Conservation (phyloP, 2,329 filamentous ascomycete genomes). For the Daldinia sp. region DNA sequence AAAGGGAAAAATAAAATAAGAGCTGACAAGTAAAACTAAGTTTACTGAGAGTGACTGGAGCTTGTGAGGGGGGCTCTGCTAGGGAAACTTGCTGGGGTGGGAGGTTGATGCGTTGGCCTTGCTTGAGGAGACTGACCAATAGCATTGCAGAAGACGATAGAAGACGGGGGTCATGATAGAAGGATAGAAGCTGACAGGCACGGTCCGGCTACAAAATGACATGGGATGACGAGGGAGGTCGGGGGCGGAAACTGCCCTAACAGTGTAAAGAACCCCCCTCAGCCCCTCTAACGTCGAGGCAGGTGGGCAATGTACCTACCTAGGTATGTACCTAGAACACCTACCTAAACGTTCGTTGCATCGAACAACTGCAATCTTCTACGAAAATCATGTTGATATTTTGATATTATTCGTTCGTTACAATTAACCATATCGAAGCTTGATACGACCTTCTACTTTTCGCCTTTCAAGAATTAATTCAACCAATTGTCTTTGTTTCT, state of each 20-base stretch:
- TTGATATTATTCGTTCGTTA: slow-evolving; percentile 2
- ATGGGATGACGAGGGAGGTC: slow-evolving; percentile 31
- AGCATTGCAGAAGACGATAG: slow-evolving; percentile 2
- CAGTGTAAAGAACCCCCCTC: background rate
- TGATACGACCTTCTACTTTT: slow-evolving; percentile 18
- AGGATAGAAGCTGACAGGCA: slow-evolving; percentile 42
- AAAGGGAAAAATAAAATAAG: slow-evolving; percentile 33
- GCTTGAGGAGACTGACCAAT: slow-evolving; percentile 46
- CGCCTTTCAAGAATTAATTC: background rate
- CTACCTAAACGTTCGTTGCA: background rate
- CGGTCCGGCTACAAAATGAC: slow-evolving; percentile 38
- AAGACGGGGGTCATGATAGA: slow-evolving; percentile 37
- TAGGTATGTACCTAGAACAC: background rate
- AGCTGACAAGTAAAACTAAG: slow-evolving; percentile 39
- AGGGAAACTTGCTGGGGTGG: slow-evolving; percentile 33
- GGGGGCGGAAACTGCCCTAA: slow-evolving; percentile 22
- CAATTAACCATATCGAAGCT: background rate
- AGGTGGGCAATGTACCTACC: background rate
- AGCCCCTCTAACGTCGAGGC: background rate
- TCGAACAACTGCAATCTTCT: background rate
- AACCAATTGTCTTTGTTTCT: no score
- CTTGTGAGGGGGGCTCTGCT: slow-evolving; percentile 27
- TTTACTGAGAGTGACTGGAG: slow-evolving; percentile 37
- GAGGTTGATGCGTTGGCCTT: slow-evolving; percentile 50
- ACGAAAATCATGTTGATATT: background rate